Evolutionary conservation across 176 grass and related monocot species (phyloP), one percentile per base, ranked within the genome.

Genomic region (Avena insularis): DNA sequence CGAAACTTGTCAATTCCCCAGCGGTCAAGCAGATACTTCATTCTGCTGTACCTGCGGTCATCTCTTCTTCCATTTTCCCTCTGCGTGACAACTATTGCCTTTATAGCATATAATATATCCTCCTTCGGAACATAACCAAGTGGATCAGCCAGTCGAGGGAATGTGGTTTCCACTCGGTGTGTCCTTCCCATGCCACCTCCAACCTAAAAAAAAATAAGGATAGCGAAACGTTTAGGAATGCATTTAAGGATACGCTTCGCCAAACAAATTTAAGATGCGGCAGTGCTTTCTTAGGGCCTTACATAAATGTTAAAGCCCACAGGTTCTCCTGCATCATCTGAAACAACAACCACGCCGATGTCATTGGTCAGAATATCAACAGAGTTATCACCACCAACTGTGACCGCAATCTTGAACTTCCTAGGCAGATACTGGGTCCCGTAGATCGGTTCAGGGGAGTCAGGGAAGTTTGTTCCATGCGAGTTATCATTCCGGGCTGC

Each of bases 171-270:
- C 49, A 99, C 83, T 71, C 97, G 66, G 84, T 94, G 97, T 64
- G 97, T 99, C 74, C 92, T 96, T 89, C 94, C 97, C 97, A 99
- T 99, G 64, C 97, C 97, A 77, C 97, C 97, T 79, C 97, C 97
- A 85, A 96, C 97, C 97, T 99, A 80, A 71, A 93, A 90, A 86
- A 71, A 90, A 86, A 71, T 21, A 60, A 6, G 79, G 63, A 45
- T 40, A 72, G 33, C 35, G 19, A 86, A 8, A 88, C 14, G 63
- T 58, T 84, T 17, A 68, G 77, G 11, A 56, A 79, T 16, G 79
- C 64, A 57, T 64, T 1, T 56, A 61, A 46, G 4, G 1, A 56
- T 47, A 84, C 47, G 1, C 21, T 74, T 77, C 71, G 67, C 31
- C 10, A 86, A 86, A 81, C 1, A 25, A 63, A 53, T 9, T 64